phyloP scores from a whole-genome alignment of 2,329 filamentous ascomycete genomes.

The Chrysoporthe cubensis region DNA sequence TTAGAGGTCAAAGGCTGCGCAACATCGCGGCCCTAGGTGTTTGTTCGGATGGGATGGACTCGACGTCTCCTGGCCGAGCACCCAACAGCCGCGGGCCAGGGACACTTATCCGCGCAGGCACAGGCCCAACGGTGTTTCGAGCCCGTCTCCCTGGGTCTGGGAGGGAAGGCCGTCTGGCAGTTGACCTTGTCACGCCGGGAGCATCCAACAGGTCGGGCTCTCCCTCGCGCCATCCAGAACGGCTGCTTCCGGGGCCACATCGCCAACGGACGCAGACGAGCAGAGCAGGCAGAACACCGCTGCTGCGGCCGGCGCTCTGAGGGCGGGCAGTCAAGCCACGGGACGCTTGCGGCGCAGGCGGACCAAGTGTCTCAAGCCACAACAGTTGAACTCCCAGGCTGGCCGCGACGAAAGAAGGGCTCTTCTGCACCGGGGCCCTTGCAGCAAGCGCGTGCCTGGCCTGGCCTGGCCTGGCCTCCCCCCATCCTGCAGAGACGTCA shows the following conservation, averaged over 20 bases:
- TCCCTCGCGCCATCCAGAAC: slow-evolving; percentile 1
- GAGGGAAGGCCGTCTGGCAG: background rate
- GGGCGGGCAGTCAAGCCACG: background rate
- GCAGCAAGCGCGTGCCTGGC: background rate
- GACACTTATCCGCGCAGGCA: background rate
- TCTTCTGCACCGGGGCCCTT: too few species aligned
- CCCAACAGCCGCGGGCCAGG: background rate
- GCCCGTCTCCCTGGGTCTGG: background rate
- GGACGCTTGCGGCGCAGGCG: background rate
- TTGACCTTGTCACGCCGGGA: background rate
- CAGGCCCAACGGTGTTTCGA: background rate
- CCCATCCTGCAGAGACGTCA: background rate
- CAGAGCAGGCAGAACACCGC: slow-evolving; percentile 3
- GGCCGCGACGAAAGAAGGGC: background rate
- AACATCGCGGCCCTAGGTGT: background rate
- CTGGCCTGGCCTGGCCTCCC: background rate
- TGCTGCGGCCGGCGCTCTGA: slow-evolving; percentile 8
- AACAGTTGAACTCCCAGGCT: background rate
- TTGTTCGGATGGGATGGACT: background rate
- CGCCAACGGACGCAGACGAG: slow-evolving; percentile 8
- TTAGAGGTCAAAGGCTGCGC: background rate
- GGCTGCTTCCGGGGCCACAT: slow-evolving; percentile 12
- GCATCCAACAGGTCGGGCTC: background rate
- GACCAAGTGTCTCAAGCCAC: background rate
- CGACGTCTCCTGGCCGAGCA: background rate